phyloP scores from a whole-genome alignment of 2,329 filamentous ascomycete genomes.

The Exutisphaerella laricina region DNA sequence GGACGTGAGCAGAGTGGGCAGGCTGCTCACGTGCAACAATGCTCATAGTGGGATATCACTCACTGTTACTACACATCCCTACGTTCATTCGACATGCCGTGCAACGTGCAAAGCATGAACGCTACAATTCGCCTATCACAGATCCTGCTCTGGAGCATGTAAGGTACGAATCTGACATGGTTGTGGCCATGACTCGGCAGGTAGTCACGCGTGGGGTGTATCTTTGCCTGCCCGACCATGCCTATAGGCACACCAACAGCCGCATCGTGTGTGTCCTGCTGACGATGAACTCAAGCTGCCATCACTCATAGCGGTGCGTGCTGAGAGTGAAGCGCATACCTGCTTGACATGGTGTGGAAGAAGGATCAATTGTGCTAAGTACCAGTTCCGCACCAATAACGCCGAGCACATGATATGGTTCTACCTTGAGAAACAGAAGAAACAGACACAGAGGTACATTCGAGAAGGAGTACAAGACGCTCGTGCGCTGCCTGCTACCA shows the following conservation, averaged over 20 bases:
- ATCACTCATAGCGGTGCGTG: too few relatives aligned
- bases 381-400: not conserved
- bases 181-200: slow-evolving; percentile 5
- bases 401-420: slow-evolving; percentile 11
- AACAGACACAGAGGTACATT: not conserved
- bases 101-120: slow-evolving; percentile 2
- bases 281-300: too few relatives aligned
- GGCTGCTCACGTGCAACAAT: not conserved
- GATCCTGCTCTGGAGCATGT: not conserved
- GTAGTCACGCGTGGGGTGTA: slow-evolving; percentile 4
- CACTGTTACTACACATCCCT: too few relatives aligned
- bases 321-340: too few relatives aligned
- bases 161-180: slow-evolving; percentile 3
- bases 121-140: not conserved
- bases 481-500: not conserved
- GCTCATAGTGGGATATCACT: not conserved
- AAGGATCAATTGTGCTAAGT: not conserved
- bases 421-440: slow-evolving; percentile 3
- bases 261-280: too few relatives aligned
- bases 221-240: too few relatives aligned
- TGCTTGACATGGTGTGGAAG: not conserved
- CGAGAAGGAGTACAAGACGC: slow-evolving; percentile 8
- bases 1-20: too few relatives aligned
- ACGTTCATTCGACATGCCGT: slow-evolving; percentile 7
- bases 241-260: too few relatives aligned